Base-by-base conservation (phyloP, 441 rosid species). In the Adansonia rubrostipa region DNA sequence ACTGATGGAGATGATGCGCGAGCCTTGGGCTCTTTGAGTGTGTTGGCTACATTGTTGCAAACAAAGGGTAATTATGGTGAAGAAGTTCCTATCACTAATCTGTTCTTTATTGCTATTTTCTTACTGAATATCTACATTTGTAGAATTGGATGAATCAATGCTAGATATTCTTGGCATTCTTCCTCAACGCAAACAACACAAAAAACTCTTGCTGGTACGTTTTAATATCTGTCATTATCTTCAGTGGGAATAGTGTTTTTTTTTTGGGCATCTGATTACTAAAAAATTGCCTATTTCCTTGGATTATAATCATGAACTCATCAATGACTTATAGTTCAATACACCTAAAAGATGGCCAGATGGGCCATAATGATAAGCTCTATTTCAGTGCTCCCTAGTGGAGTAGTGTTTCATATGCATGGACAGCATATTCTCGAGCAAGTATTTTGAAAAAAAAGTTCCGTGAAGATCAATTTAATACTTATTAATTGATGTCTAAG, bases 141-240 rank as follows among this genome's bases (percentile, higher is more conserved):
- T 82, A 97, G 99, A 97, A 85, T 87, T 95, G 86, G 98, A 97
- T 78, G 99, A 95, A 84, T 87, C 96, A 78, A 91, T 97, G 99
- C 87, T 97, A 72, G 99, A 97, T 89, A 92, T 94, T 72, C 96
- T 95, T 84, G 99, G 99, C 78, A 93, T 95, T 87, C 97, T 97
- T 81, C 99, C 99, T 67, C 99, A 92, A 76, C 95, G 98, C 77
- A 91, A 97, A 87, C 95, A 93, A 77, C 98, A 97, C 80, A 97
- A 95, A 89, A 95, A 97, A 77, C 96, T 91, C 80, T 82, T 97
- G 86, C 86, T 94, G 90, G 99, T 95, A 82, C 85, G 94, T 82
- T 64, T 36, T 62, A 60, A 80, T 84, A 77, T 62, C 74, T 73
- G 60, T 75, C 64, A 10, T 56, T 17, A 42, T 54, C 51, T 36